phyloP scores from a whole-genome alignment of 2,329 filamentous ascomycete species.

The Hawksworthiomyces lignivorus region DNA sequence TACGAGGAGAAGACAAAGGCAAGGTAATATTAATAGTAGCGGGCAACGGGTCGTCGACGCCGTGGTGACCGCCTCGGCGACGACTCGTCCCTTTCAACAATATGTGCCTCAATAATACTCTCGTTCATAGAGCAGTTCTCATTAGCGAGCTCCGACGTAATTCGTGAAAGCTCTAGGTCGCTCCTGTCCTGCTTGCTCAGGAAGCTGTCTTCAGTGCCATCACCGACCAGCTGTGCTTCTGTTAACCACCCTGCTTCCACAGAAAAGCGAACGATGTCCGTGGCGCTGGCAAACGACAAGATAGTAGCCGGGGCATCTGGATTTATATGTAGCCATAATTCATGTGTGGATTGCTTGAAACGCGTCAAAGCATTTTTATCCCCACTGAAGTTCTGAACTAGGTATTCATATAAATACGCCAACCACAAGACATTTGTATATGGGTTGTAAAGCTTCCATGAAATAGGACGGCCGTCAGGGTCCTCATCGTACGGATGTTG shows the following conservation, averaged over 20 bases:
- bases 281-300: constrained; percentile 47
- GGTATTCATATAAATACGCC: constrained; percentile 51
- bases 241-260: constrained; percentile 51
- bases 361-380: constrained; percentile 34
- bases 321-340: constrained; percentile 47
- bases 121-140: constrained; percentile 2
- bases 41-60: constrained; percentile 7
- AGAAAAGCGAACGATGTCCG: constrained; percentile 49
- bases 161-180: background rate
- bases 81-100: constrained; percentile 12
- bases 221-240: constrained; percentile 38
- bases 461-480: constrained; percentile 38
- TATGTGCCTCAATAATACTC: constrained; percentile 16
- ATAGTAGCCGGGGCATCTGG: constrained; percentile 39
- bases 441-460: constrained; percentile 47
- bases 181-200: background rate
- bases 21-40: constrained; percentile 8
- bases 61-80: constrained; percentile 16
- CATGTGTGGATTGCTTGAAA: constrained; percentile 42
- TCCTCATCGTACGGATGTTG: constrained; percentile 38
- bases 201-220: constrained; percentile 1
- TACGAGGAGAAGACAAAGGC: no score
- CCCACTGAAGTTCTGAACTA: constrained; percentile 39
- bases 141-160: background rate
- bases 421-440: constrained; percentile 62